These are phyloP conservation scores for Populus davidiana DNA, from an alignment of 345 rosid species.

Conservation along the genomic window DNA sequence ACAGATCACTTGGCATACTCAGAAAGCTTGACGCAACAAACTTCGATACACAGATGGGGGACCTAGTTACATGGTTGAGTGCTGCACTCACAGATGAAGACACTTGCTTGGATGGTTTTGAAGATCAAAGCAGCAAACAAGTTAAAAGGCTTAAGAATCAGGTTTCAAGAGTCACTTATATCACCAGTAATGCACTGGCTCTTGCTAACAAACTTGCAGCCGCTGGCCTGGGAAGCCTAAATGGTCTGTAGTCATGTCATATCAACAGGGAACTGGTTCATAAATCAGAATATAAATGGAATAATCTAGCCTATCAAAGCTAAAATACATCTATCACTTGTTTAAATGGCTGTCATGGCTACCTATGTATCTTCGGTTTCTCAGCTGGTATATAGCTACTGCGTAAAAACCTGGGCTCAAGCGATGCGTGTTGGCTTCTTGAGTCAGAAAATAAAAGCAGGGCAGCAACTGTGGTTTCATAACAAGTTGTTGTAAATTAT, in stretches of 20 bases:
- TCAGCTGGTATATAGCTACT: too few relatives aligned
- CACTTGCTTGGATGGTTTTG: conserved; percentile 81
- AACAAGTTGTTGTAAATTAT: too few relatives aligned
- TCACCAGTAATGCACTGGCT: conserved; percentile 80
- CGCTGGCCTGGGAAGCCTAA: conserved; percentile 32
- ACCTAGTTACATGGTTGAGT: conserved; percentile 69
- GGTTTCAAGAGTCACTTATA: conserved; percentile 44
- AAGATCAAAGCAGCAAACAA: conserved; percentile 27
- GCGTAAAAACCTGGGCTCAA: too few relatives aligned
- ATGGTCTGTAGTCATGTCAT: conserved; percentile 5
- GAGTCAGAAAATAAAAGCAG: too few relatives aligned
- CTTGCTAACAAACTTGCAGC: conserved; percentile 70
- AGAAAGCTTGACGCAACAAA: conserved; percentile 44
- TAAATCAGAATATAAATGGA: background rate
- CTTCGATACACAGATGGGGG: conserved; percentile 55
- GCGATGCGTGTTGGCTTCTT: too few relatives aligned
- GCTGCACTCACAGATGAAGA: conserved; percentile 62
- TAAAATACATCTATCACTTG: background rate
- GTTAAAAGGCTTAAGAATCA: conserved; percentile 32
- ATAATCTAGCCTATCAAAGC: background rate
- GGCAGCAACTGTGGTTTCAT: too few relatives aligned
- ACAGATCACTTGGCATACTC: conserved; percentile 52
- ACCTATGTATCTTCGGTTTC: too few relatives aligned
- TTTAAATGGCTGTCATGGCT: background rate
- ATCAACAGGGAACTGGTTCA: background rate